Evolutionary conservation across 2,329 filamentous ascomycete species (phyloP).

Genomic region (Rasamsonia emersonii): DNA sequence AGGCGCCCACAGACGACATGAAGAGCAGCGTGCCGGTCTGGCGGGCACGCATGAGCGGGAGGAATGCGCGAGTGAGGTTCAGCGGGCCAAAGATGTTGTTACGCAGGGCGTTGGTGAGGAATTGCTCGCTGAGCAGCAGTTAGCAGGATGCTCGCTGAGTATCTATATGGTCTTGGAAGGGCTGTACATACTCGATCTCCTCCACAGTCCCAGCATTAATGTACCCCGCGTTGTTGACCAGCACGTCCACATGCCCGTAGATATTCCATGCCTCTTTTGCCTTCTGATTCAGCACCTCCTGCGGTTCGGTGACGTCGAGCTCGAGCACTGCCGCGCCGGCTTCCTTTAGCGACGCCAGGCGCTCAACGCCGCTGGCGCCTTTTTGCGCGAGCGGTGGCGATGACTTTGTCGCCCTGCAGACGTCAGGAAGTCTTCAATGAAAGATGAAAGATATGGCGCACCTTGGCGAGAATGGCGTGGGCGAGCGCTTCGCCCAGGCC

Average conservation of each 20-base stretch:
- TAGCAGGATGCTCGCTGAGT: constrained; percentile 1
- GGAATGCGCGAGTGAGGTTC: constrained; percentile 27
- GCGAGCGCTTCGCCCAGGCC: too few species aligned
- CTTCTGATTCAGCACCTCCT: constrained; percentile 26
- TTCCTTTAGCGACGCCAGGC: constrained; percentile 27
- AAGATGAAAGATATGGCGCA: neutral
- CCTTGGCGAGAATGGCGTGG: neutral
- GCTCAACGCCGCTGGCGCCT: neutral
- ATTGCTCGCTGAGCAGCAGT: constrained; percentile 3
- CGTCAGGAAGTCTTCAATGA: neutral
- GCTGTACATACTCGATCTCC: constrained; percentile 14
- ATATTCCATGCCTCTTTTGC: constrained; percentile 26
- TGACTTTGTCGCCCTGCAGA: constrained; percentile 39
- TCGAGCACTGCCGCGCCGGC: constrained; percentile 36
- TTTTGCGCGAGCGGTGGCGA: constrained; percentile 42
- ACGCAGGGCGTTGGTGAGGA: constrained; percentile 2
- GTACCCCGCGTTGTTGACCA: constrained; percentile 41
- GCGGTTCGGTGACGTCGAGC: constrained; percentile 41
- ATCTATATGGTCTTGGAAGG: neutral
- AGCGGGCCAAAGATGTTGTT: constrained; percentile 38
- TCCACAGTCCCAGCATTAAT: constrained; percentile 17
- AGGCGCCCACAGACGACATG: constrained; percentile 43
- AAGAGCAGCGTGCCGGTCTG: constrained; percentile 33
- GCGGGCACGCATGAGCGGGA: constrained; percentile 31
- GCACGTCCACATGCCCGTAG: constrained; percentile 37